Evolutionary conservation across 768 basidiomycete species (phyloP).

Genomic region (Leccinum sublutescens): DNA sequence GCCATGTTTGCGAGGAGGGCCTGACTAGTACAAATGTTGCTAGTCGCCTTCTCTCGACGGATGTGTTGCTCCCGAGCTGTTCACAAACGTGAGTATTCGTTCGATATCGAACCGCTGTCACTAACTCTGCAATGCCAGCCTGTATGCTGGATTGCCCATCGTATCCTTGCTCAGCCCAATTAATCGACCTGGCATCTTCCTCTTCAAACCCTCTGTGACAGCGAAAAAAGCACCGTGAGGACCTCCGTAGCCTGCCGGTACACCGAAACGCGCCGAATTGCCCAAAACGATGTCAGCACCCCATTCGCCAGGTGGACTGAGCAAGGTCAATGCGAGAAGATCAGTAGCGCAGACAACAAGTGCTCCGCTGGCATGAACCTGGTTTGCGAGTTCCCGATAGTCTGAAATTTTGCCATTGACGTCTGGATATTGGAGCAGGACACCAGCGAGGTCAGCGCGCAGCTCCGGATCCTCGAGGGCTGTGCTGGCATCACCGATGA

Average conservation of each 20-base stretch:
- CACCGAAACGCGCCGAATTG: slow-evolving; percentile 95
- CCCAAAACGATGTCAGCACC: slow-evolving; percentile 95
- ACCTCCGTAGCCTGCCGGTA: slow-evolving; percentile 95
- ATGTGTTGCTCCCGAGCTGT: slow-evolving; percentile 95
- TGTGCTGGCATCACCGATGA: slow-evolving; percentile 59
- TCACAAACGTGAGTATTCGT: slow-evolving; percentile 8
- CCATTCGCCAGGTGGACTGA: slow-evolving; percentile 98
- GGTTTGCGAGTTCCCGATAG: slow-evolving; percentile 60
- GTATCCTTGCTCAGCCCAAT: slow-evolving; percentile 89
- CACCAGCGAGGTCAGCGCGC: slow-evolving; percentile 71
- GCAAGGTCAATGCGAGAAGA: slow-evolving; percentile 85
- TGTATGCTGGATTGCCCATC: slow-evolving; percentile 83
- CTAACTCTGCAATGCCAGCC: slow-evolving; percentile 92
- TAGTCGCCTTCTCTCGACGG: slow-evolving; percentile 96
- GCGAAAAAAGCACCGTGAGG: slow-evolving; percentile 99
- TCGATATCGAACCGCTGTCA: slow-evolving; percentile 11
- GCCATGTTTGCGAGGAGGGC: slow-evolving; percentile 99
- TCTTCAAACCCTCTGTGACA: slow-evolving; percentile 85
- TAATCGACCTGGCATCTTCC: slow-evolving; percentile 98
- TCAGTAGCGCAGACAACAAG: slow-evolving; percentile 89
- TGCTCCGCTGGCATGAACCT: slow-evolving; percentile 72
- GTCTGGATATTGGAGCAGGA: slow-evolving; percentile 93
- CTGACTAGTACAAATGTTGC: slow-evolving; percentile 97
- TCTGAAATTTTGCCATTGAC: slow-evolving; percentile 82
- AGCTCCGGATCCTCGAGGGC: slow-evolving; percentile 52